A percentile compares a stretch with the other conserved stretches of the same genome.
Conservation (phyloP, 202 grass and related monocot species). For the Hordeum pubiflorum region DNA sequence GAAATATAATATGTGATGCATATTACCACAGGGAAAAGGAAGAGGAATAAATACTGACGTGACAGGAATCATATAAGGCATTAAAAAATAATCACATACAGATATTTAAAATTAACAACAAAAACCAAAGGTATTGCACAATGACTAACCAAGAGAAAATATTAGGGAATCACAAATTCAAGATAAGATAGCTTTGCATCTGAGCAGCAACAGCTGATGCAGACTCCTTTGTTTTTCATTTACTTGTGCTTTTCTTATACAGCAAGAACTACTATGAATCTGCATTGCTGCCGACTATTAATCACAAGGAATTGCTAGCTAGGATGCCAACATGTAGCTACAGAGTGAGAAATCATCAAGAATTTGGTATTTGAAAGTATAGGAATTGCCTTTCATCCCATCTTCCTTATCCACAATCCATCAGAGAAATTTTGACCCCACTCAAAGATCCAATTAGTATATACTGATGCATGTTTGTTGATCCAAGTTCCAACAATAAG, state of each 20-base stretch:
- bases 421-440: conserved; percentile 6
- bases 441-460: not conserved
- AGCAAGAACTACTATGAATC: not conserved
- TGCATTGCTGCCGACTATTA: not conserved
- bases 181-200: not conserved
- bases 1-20: conserved; percentile 34
- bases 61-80: conserved; percentile 14
- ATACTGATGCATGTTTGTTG: conserved; percentile 6
- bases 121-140: conserved; percentile 7
- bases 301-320: not conserved
- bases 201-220: not conserved
- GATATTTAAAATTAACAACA: conserved; percentile 8
- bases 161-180: conserved; percentile 7
- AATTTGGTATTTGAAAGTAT: conserved; percentile 13
- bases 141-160: conserved; percentile 11
- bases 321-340: conserved; percentile 14
- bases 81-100: not conserved
- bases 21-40: conserved; percentile 18
- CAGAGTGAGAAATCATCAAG: not conserved
- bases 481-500: conserved; percentile 21
- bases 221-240: conserved; percentile 7
- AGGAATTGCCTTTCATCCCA: conserved; percentile 15
- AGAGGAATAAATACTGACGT: not conserved
- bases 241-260: not conserved
- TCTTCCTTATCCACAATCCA: not conserved